phyloP scores from a whole-genome alignment of 805 yeast genomes.

The Lipomyces spencermartinsiae region DNA sequence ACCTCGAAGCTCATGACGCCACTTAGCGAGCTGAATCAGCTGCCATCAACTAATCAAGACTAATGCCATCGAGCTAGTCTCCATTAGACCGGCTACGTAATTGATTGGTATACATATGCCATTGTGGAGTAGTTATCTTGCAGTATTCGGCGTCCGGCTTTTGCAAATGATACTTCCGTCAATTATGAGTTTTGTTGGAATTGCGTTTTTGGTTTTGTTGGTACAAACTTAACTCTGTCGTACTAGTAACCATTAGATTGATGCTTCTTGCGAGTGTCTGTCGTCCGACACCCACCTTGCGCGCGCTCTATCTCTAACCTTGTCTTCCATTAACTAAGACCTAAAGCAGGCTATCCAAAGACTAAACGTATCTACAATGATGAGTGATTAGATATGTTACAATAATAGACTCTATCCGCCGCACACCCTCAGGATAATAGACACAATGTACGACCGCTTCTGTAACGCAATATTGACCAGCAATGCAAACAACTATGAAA shows the following conservation, averaged over 20 bases:
- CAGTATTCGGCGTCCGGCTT: not conserved
- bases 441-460: not conserved
- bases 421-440: not conserved
- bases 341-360: not conserved
- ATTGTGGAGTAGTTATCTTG: not conserved
- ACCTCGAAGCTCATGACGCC: not conserved
- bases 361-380: not conserved
- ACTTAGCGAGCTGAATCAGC: not conserved
- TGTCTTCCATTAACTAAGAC: not conserved
- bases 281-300: not conserved
- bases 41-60: not conserved
- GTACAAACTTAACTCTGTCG: not conserved
- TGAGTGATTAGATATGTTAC: not conserved
- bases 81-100: not conserved
- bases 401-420: not conserved
- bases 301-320: not conserved
- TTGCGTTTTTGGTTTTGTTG: not conserved
- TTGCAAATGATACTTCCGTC: not conserved
- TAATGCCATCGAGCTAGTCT: not conserved
- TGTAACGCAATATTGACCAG: not conserved
- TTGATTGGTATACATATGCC: not conserved
- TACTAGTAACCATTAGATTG: not conserved
- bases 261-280: too few relatives aligned
- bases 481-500: conserved; percentile 40
- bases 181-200: too few relatives aligned